Base-by-base conservation (phyloP, 2,329 filamentous ascomycete genomes). In the Nakataea oryzae region DNA sequence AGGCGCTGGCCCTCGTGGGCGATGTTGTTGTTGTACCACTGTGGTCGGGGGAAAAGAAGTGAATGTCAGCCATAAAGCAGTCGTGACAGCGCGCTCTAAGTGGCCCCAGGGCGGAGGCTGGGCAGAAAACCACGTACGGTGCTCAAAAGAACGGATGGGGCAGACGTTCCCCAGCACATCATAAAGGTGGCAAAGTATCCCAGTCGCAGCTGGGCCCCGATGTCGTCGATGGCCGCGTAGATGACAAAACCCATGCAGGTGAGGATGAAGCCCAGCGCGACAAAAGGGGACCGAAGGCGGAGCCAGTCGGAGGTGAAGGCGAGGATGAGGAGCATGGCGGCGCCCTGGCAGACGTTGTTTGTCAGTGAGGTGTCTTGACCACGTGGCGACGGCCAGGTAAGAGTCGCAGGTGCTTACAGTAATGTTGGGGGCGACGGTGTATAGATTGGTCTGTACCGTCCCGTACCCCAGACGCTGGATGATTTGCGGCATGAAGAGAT, bases 181-280 rank as follows among this genome's bases (percentile, higher is more conserved):
- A 66, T 26, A 21, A 65, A 66, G 14, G 41, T 57, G 14, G 62
- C 62, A 61, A 64, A 64, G 59, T 66, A 69, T 41, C 65, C 63
- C n/a, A 66, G 64, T 17, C 58, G 60, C 26, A 67, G 57, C 60
- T 64, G 61, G 26, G 61, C 50, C 32, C 63, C 64, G 29, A 68
- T 62, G 7, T 67, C 59, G 8, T 58, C 58, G 57, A 62, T 60
- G 29, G 59, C 58, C 27, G 68, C 66, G 62, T 67, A 66, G 3
- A 67, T 60, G 17, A 60, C 63, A 29, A 93, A 90, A 5, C 90
- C 90, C 55, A 82, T 81, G 69, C 91, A 89, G 0, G 89, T 91
- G 66, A 93, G 83, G 2, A 84, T 72, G 71, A 91, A 92, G 0
- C 88, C 89, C 0, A 90, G 74, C 0, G 85, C 85, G 66, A 93